Base-by-base conservation (phyloP, 2,329 filamentous ascomycete species). In the Alternaria panax region DNA sequence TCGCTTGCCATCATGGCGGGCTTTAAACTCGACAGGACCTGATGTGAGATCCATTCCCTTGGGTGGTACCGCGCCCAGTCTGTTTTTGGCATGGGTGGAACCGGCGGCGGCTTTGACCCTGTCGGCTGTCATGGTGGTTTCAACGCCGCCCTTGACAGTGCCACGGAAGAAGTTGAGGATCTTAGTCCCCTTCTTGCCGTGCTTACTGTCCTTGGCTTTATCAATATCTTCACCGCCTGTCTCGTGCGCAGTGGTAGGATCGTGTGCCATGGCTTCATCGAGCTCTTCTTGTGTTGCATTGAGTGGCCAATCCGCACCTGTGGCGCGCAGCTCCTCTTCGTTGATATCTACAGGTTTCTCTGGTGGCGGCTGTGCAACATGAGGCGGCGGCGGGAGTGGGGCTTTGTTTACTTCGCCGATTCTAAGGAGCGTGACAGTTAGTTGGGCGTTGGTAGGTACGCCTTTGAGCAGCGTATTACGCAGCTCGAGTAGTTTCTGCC, bases 371-470 rank as follows among this genome's bases (percentile, higher is more conserved):
- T 75, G 62, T 3, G 69, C 61, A 22, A 81, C 78, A 16, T 74
- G 75, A 16, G 86, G 85, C 22, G 86, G 85, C 11, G 86, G 82
- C 28, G 92, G 91, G 0, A 96, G 78, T 0, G 92, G 92, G 0
- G 91, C 89, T 65, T 91, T 90, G 78, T 93, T 93, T 11, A 86
- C 87, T 78, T 96, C 92, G 40, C 92, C 92, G 28, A 94, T 88
- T 5, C 92, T 90, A 11, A 96, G 86, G 1, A 96, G 83, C 0
- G 92, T 96, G 27, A 96, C 81, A 0, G 92, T 88, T 18, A 96
- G 85, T 72, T 96, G 92, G 4, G 92, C 91, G 72, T 96, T 95
- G 2, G 92, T 96, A 1, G 92, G 92, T 0, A 95, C 88, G 2
- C 92, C 91, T 72, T 90, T 92, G 51, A 96, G 86, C 1, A 95